Conservation (phyloP, 805 yeast genomes). For the Monosporozyma aquatica region DNA sequence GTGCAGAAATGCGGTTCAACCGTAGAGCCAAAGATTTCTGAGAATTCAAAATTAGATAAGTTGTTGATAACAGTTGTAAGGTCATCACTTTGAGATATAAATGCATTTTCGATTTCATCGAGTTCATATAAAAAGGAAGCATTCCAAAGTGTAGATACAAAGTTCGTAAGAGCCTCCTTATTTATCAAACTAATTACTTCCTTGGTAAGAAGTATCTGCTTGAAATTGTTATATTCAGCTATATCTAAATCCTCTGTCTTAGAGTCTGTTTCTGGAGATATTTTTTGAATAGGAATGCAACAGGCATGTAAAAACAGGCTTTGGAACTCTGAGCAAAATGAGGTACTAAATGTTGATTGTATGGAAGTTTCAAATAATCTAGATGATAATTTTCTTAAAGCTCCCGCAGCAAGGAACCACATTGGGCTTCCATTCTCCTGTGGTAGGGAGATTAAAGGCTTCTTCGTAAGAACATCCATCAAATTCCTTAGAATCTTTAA, state of each 20-base stretch:
- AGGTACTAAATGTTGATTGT: conserved; percentile 3
- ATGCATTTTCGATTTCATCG: conserved; percentile 43
- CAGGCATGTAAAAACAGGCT: conserved; percentile 29
- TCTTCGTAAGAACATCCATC: conserved; percentile 42
- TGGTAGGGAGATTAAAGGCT: conserved; percentile 28
- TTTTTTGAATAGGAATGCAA: conserved; percentile 19
- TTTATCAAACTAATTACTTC: conserved; percentile 27
- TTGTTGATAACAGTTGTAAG: conserved; percentile 32
- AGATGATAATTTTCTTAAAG: conserved; percentile 32
- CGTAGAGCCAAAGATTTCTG: conserved; percentile 56
- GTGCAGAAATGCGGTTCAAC: conserved; percentile 36
- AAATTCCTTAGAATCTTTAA: conserved; percentile 40
- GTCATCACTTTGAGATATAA: conserved; percentile 22
- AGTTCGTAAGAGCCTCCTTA: conserved; percentile 32
- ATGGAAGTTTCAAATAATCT: conserved; percentile 13
- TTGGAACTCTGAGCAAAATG: conserved; percentile 9
- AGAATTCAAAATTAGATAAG: conserved; percentile 37
- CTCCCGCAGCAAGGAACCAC: conserved; percentile 45
- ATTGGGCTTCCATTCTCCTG: conserved; percentile 27
- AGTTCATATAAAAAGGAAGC: conserved; percentile 51
- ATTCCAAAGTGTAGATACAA: conserved; percentile 44
- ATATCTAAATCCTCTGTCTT: conserved; percentile 39
- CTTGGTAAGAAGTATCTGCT: conserved; percentile 35
- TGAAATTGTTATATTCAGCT: conserved; percentile 36
- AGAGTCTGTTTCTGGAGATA: conserved; percentile 21